These are phyloP conservation scores for Saccharomycopsis sp. DNA, from an alignment of 805 yeast genomes.

Conservation along the genomic window DNA sequence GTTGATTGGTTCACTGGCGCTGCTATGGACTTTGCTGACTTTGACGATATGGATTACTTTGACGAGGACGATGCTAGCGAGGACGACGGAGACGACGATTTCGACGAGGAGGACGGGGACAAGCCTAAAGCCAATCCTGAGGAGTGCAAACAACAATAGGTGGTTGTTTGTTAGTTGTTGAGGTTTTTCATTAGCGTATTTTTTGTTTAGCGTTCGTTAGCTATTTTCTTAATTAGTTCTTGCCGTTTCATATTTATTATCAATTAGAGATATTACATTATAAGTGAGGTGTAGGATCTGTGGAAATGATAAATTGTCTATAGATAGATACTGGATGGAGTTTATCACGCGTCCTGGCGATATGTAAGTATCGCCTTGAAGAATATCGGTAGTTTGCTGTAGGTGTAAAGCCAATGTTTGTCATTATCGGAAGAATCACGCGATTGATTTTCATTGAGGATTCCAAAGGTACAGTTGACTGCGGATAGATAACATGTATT, in stretches of 20 bases:
- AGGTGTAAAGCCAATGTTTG: no score
- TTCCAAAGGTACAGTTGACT: no score
- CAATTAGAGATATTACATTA: no score
- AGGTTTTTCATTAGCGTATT: background rate
- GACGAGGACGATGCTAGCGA: constrained; percentile 58
- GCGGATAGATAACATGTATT: no score
- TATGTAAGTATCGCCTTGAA: no score
- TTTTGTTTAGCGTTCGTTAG: background rate
- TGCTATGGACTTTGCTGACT: constrained; percentile 61
- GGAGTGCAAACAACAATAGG: constrained; percentile 56
- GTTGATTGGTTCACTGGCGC: constrained; percentile 98
- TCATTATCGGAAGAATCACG: no score
- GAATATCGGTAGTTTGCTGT: no score
- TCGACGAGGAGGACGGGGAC: constrained; percentile 48
- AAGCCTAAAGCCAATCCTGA: constrained; percentile 56
- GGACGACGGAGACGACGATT: constrained; percentile 55
- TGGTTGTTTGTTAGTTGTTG: background rate
- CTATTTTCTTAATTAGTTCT: background rate
- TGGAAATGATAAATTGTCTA: no score
- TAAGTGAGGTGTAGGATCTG: no score
- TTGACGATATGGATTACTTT: constrained; percentile 35
- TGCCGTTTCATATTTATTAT: background rate
- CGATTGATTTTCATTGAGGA: no score
- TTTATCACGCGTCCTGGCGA: no score
- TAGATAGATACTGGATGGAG: no score